Base-by-base conservation (phyloP, 345 rosid species). In the Gossypium thurberi region DNA sequence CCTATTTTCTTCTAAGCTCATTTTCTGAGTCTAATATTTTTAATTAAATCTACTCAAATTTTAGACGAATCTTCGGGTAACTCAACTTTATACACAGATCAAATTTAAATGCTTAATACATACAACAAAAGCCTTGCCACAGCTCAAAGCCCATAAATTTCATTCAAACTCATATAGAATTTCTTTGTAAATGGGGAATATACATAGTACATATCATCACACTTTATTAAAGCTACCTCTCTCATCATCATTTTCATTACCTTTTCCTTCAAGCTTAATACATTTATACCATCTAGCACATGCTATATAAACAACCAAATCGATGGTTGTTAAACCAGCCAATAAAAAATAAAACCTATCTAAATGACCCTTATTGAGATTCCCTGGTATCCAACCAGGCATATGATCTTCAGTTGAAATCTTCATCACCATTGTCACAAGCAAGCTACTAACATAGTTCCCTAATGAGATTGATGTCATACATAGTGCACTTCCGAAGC, bases 361-460 rank as follows among this genome's bases (percentile, higher is more conserved):
- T 10, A 95, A 85, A 77, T 93, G 99, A 72, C 99, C 99, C 80
- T 73, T 88, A 90, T 96, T 96, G 37, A 96, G 92, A 74, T 96
- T 93, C 73, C 97, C 87, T 0, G 99, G 97, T 48, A 96, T 89
- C 99, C 99, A 96, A 73, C 98, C 99, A 0, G 97, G 90, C 97
- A 89, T 89, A 80, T 88, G 87, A 75, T 89, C 95, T 65, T 76
- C 88, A 3, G 95, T 82, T 7, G 99, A 96, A 81, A 96, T 88
- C 91, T 93, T 93, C 91, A 91, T 87, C 18, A 93, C 93, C 89
- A 87, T 93, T 11, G 97, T 90, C 76, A 96, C 92, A 5, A 96
- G 83, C 84, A 96, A 85, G 91, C 97, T 91, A 14, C 99, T 96
- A 37, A 93, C 97, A n/a, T 91, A 96, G 91, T 96, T 96, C 40